A percentile compares a stretch with the other conserved stretches of the same genome.
These are phyloP conservation scores for Trichophyton rubrum DNA, from an alignment of 2,329 filamentous ascomycete genomes.

Conservation along the genomic window DNA sequence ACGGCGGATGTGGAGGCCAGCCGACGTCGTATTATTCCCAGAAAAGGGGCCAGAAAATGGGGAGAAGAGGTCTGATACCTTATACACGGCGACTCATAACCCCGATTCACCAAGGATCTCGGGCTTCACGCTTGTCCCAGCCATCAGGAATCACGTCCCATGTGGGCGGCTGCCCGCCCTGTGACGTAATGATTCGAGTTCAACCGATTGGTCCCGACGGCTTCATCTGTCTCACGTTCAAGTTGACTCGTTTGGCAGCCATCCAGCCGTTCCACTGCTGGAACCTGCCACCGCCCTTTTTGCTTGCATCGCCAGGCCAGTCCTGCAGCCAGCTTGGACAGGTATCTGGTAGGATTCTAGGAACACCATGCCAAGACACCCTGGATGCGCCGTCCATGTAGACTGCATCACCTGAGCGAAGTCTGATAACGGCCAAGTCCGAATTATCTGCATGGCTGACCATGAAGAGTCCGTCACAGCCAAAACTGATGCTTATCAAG, in stretches of 20 bases:
- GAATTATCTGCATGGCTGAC: constrained; percentile 51
- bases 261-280: constrained; percentile 77
- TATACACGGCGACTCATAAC: background rate
- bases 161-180: background rate
- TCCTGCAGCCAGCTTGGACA: constrained; percentile 62
- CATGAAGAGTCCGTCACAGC: constrained; percentile 82
- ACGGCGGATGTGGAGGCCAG: background rate
- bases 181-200: background rate
- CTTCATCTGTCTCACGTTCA: constrained; percentile 82
- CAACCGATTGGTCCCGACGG: background rate
- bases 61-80: background rate
- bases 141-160: background rate
- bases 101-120: background rate
- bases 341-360: constrained; percentile 66
- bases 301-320: constrained; percentile 49
- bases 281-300: constrained; percentile 33
- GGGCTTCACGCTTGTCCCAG: background rate
- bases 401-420: constrained; percentile 76
- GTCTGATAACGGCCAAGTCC: constrained; percentile 41
- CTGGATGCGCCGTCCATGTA: constrained; percentile 75
- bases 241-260: constrained; percentile 71
- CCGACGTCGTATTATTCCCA: background rate
- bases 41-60: too few relatives aligned
- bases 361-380: constrained; percentile 92
- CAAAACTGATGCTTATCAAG: constrained; percentile 73